Percentiles rank a stretch among this genome's conserved stretches.
Evolutionary conservation across 495 filamentous ascomycete species (phyloP).

Genomic region (Saxispiralis lemnorum): DNA sequence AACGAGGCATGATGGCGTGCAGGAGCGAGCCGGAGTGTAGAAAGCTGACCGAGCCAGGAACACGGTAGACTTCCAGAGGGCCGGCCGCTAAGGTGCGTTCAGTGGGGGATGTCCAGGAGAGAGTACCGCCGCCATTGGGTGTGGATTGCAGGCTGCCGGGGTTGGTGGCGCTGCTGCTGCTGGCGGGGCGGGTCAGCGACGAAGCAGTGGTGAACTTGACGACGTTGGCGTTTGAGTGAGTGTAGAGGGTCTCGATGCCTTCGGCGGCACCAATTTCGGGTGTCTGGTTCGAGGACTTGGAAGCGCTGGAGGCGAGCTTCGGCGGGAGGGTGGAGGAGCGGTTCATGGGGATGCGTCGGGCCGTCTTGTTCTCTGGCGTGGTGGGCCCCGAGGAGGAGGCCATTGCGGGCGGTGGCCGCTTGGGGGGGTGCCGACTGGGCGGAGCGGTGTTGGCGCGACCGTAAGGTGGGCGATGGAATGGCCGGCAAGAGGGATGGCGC

Average conservation of each 20-base stretch:
- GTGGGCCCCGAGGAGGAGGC: conserved; percentile 4
- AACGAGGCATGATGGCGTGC: conserved; percentile 70
- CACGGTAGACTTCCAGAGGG: conserved; percentile 59
- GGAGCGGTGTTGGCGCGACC: too few species aligned
- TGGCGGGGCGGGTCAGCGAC: conserved; percentile 6
- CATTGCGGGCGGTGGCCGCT: not conserved
- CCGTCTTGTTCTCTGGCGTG: conserved; percentile 8
- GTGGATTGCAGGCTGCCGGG: conserved; percentile 16
- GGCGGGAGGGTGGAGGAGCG: conserved; percentile 44
- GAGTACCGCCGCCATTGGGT: conserved; percentile 23
- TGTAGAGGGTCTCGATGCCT: conserved; percentile 52
- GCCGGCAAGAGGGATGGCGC: too few species aligned
- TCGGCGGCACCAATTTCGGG: conserved; percentile 12
- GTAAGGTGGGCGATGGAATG: too few species aligned
- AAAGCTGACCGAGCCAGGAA: conserved; percentile 66
- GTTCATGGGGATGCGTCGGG: conserved; percentile 26
- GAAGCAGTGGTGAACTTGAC: conserved; percentile 27
- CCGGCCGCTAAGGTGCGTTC: conserved; percentile 72
- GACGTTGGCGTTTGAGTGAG: conserved; percentile 25
- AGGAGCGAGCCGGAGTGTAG: conserved; percentile 65
- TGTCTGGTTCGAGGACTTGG: not conserved
- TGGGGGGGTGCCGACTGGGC: too few species aligned
- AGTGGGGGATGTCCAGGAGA: conserved; percentile 56
- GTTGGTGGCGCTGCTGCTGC: conserved; percentile 12
- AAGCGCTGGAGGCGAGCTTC: conserved; percentile 20